phyloP scores from a whole-genome alignment of 805 yeast genomes.

The Wickerhamiella sergipiensis region DNA sequence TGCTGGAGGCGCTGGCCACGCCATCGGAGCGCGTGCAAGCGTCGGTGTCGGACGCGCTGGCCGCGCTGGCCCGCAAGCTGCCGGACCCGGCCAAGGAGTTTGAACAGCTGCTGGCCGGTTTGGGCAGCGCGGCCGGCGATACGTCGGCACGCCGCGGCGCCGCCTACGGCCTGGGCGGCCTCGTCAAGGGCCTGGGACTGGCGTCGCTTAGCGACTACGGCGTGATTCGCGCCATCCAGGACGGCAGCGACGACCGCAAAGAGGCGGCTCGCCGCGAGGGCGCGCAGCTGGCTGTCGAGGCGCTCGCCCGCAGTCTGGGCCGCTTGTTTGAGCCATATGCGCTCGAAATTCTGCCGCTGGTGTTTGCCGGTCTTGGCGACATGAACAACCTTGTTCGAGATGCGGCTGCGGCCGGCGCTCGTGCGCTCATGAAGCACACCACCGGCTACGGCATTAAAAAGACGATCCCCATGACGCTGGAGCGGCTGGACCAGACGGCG shows the following conservation, averaged over 20 bases:
- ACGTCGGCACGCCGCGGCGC: slow-evolving; percentile 63
- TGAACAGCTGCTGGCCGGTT: slow-evolving; percentile 42
- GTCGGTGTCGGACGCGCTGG: slow-evolving; percentile 75
- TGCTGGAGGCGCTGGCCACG: slow-evolving; percentile 62
- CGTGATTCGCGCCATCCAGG: slow-evolving; percentile 57
- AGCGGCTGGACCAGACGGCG: slow-evolving; percentile 71
- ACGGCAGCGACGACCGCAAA: slow-evolving; percentile 80
- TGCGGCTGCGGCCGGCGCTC: slow-evolving; percentile 78
- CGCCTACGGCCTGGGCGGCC: slow-evolving; percentile 91
- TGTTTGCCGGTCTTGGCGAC: slow-evolving; percentile 77
- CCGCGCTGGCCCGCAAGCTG: slow-evolving; percentile 41
- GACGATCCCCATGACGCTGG: slow-evolving; percentile 80
- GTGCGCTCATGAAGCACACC: slow-evolving; percentile 76
- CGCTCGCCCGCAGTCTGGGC: slow-evolving; percentile 65
- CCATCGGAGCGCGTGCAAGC: slow-evolving; percentile 77
- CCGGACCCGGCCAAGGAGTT: slow-evolving; percentile 39
- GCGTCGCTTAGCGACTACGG: slow-evolving; percentile 62
- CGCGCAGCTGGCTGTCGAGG: slow-evolving; percentile 74
- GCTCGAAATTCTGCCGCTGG: slow-evolving; percentile 62
- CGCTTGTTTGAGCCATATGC: slow-evolving; percentile 86
- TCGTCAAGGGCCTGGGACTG: slow-evolving; percentile 83
- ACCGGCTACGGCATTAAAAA: slow-evolving; percentile 86
- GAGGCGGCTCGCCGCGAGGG: slow-evolving; percentile 67
- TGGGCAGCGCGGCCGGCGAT: slow-evolving; percentile 36
- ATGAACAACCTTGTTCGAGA: slow-evolving; percentile 70